Conservation (phyloP, 148 eudicot species). For the Dysphania ambrosioides region DNA sequence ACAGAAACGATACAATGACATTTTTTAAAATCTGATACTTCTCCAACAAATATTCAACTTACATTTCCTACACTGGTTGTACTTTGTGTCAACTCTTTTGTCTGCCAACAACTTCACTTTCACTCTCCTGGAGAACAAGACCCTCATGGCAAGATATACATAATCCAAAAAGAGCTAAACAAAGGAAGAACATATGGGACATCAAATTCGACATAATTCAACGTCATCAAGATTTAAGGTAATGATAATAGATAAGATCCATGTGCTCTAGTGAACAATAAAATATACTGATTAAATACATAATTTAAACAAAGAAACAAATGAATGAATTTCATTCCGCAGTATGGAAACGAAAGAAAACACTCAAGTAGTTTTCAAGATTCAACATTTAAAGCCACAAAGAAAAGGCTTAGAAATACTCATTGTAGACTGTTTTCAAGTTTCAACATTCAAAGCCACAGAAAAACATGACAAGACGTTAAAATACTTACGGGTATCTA, state of each 20-base stretch:
- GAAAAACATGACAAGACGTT: neutral
- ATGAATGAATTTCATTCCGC: neutral
- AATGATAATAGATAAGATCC: neutral
- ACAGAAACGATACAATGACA: neutral
- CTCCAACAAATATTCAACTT: neutral
- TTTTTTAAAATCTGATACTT: constrained; percentile 1
- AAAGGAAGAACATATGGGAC: neutral
- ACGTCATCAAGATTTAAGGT: neutral
- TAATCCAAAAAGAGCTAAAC: neutral
- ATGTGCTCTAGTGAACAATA: neutral
- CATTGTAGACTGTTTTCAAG: neutral
- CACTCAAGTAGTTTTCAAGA: neutral
- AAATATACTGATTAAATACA: neutral
- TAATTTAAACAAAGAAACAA: neutral
- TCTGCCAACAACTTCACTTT: neutral
- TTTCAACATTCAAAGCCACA: neutral
- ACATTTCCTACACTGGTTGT: no score
- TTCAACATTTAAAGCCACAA: neutral
- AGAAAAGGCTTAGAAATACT: no score
- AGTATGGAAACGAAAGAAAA: neutral
- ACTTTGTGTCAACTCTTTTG: neutral
- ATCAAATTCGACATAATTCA: neutral
- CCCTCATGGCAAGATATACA: neutral
- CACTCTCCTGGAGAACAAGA: neutral
- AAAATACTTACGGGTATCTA: constrained; percentile 89